A percentile compares a stretch with the other conserved stretches of the same genome.
phyloP scores from a whole-genome alignment of 1,284 basidiomycete genomes.

The Leccinum fallax region DNA sequence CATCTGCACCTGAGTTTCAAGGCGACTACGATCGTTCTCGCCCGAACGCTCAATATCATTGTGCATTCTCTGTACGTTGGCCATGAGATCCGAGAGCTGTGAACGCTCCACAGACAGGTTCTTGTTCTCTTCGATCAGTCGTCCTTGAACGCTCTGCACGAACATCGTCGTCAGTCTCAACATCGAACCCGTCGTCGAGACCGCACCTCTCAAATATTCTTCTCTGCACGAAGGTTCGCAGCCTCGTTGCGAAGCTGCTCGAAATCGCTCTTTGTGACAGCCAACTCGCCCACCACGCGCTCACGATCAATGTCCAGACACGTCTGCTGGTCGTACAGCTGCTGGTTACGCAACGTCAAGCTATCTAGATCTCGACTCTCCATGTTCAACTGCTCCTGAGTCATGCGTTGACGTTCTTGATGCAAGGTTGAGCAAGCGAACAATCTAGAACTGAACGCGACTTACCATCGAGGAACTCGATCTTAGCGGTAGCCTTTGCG shows the following conservation, averaged over 20 bases:
- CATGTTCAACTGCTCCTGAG: constrained; percentile 60
- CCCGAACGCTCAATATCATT: constrained; percentile 33
- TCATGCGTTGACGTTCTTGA: constrained; percentile 66
- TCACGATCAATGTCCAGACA: constrained; percentile 67
- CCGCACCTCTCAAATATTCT: constrained; percentile 86
- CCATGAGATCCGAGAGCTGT: too few species aligned
- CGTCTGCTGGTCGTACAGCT: constrained; percentile 70
- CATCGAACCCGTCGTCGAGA: neutral
- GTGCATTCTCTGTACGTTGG: too few species aligned
- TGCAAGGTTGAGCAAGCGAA: constrained; percentile 6
- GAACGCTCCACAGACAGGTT: constrained; percentile 79
- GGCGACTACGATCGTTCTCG: constrained; percentile 75
- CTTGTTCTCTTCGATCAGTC: constrained; percentile 86
- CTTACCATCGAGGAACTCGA: constrained; percentile 73
- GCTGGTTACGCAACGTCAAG: constrained; percentile 63
- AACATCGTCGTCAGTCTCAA: constrained; percentile 7
- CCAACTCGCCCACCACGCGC: constrained; percentile 65
- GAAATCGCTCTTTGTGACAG: constrained; percentile 54
- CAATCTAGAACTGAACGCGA: neutral
- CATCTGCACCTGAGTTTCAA: constrained; percentile 81
- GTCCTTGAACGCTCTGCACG: constrained; percentile 69
- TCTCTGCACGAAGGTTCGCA: constrained; percentile 87
- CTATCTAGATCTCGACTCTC: constrained; percentile 63
- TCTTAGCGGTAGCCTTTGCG: constrained; percentile 81
- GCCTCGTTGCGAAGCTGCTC: constrained; percentile 84